Evolutionary conservation across 805 yeast species (phyloP).

Genomic region (Pichia rugopelliculosa): DNA sequence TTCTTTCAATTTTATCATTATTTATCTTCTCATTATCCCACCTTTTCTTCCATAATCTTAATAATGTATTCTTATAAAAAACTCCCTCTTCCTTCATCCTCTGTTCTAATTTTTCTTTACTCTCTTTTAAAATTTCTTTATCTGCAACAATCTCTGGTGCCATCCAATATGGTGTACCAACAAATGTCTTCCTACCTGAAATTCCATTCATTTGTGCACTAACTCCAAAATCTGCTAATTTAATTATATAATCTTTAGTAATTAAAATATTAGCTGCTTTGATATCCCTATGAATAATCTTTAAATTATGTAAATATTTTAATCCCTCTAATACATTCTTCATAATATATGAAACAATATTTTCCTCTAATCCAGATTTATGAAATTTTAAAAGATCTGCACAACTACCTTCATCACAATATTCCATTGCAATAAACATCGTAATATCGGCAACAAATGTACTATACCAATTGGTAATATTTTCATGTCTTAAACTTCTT

Average conservation of each 20-base stretch:
- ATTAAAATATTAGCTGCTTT: slow-evolving; percentile 87
- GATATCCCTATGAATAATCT: slow-evolving; percentile 86
- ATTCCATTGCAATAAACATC: slow-evolving; percentile 92
- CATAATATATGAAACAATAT: slow-evolving; percentile 52
- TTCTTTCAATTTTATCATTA: neutral
- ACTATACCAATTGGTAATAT: slow-evolving; percentile 58
- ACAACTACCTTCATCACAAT: slow-evolving; percentile 92
- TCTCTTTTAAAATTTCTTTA: slow-evolving; percentile 3
- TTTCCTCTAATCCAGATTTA: slow-evolving; percentile 47
- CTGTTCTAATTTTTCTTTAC: slow-evolving; percentile 6
- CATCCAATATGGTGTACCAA: slow-evolving; percentile 68
- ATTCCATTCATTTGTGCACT: slow-evolving; percentile 65
- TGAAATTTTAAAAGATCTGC: slow-evolving; percentile 57
- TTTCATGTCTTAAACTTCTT: slow-evolving; percentile 55
- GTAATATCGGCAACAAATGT: slow-evolving; percentile 58
- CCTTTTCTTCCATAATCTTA: slow-evolving; percentile 12
- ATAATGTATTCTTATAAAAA: slow-evolving; percentile 6
- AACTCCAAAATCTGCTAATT: slow-evolving; percentile 94
- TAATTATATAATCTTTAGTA: slow-evolving; percentile 65
- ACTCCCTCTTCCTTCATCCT: slow-evolving; percentile 7
- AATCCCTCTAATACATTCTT: slow-evolving; percentile 64
- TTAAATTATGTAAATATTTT: slow-evolving; percentile 59
- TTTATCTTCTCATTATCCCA: neutral
- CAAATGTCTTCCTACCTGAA: slow-evolving; percentile 45
- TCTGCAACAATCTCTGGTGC: slow-evolving; percentile 85